A percentile compares a stretch with the other conserved stretches of the same genome.
Conservation (phyloP, 768 basidiomycete genomes). For the Tricholoma matsutake region DNA sequence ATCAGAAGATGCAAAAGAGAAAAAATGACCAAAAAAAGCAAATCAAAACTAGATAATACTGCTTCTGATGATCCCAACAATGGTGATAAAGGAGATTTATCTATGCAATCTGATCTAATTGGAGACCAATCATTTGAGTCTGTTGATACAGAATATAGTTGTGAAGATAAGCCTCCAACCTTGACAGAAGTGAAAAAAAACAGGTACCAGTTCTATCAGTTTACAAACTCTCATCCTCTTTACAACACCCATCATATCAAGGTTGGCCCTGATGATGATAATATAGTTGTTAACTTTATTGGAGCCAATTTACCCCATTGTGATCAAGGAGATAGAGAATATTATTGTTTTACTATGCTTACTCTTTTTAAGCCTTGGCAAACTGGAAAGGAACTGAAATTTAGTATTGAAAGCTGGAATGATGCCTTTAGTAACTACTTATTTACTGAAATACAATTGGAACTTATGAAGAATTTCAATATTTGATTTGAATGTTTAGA, state of each 20-base stretch:
- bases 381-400: constrained; percentile 16
- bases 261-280: constrained; percentile 1
- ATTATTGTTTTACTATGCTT: constrained; percentile 22
- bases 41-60: neutral
- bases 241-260: neutral
- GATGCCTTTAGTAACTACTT: constrained; percentile 13
- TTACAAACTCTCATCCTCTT: neutral
- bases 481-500: constrained; percentile 26
- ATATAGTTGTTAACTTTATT: constrained; percentile 25
- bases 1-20: constrained; percentile 9
- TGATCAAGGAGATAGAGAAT: constrained; percentile 28
- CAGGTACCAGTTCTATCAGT: neutral
- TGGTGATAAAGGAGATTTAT: neutral
- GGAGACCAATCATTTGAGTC: neutral
- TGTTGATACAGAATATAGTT: neutral
- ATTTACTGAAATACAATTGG: constrained; percentile 12
- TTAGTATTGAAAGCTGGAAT: constrained; percentile 16
- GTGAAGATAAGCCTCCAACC: neutral
- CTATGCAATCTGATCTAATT: neutral
- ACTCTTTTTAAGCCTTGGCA: constrained; percentile 24
- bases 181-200: neutral
- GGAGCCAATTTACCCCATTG: constrained; percentile 21
- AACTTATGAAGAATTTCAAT: constrained; percentile 28
- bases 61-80: neutral
- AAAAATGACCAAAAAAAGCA: constrained; percentile 3